Evolutionary conservation across 805 yeast species (phyloP), one percentile per base, ranked within the genome.

Genomic region (Candida coleopterorum): DNA sequence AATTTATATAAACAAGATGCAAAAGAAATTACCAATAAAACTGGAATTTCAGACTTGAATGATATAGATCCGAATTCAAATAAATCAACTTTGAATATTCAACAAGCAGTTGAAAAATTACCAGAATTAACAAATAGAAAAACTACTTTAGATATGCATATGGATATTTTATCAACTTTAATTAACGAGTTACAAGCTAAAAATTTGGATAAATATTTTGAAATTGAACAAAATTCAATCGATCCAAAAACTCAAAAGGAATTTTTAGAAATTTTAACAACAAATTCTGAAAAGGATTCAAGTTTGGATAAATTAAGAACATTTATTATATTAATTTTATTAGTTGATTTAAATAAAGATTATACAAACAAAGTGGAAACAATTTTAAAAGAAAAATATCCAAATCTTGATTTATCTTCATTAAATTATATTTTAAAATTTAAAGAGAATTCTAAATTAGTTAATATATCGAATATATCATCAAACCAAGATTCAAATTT

Each of bases 111-210:
- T 29, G 88, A 88, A 34, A 88, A 87, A 23, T 72, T 93, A 39
- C 99, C 98, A 3, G 95, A 88, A 57, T 68, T 93, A 42, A 86
- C 97, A 0, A 85, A 87, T 6, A 77, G 95, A 49, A 93, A 93
- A 58, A 71, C 79, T 36, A 78, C 87, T 22, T 81, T 93, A 48
- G 99, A 93, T 63, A 85, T 86, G 81, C 99, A 93, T 62, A 90
- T 93, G 96, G 88, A 86, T 51, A 89, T 93, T 18, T 77, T 94
- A 43, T 85, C 96, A 8, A 76, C 88, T 14, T 66, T 93, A 35
- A 73, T 93, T 41, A 79, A 81, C 52, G 87, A 88, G 46, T 70
- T 93, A 42, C 93, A 90, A 50, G 79, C 82, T n/a, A 83, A 90
- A 46, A 81, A 81, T 12, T 70, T 93, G 47, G 98, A 94, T 52